Base-by-base conservation (phyloP, 139 green algal species). In the Volvox africanus region DNA sequence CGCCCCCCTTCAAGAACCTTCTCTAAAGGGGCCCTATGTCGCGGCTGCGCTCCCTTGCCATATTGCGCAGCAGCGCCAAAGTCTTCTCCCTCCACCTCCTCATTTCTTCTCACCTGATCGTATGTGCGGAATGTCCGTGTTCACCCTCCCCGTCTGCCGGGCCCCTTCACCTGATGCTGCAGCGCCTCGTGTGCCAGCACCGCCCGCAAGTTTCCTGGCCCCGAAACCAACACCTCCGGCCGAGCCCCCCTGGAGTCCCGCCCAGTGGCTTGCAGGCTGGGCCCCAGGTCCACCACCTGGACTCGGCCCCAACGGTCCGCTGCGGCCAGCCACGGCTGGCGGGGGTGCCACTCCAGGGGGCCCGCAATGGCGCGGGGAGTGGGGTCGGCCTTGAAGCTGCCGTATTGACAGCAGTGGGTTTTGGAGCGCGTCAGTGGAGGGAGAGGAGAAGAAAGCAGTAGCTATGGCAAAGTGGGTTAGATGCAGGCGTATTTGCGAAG, bases 161-260 rank as follows among this genome's bases (percentile, higher is more conserved):
- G 5, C 44, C 44, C 32, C 30, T 80, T 30, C 87, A 93, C 90
- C 88, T 92, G 78, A 24, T 71, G 69, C 78, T 94, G 89, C 89
- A 93, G 81, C 12, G 30, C 33, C 5, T 91, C 73, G n/a, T 95
- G 93, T 16, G 61, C 35, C 61, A 95, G 87, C 44, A 92, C 84
- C 12, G 71, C 77, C 30, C 78, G 67, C 14, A 89, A 24, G 0
- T 28, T 6, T 69, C 73, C 30, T 22, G 21, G 21, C 19, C 86
- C 86, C 21, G 73, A 73, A 50, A 2, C 19, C 71, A 83, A 32
- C 71, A 76, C n/a, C 44, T 83, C 85, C 14, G n/a, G n/a, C 71
- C 71, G 44, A 6, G 16, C 44, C 32, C 44, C 21, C 67, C 50
- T 55, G 14, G 50, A 22, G 26, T 24, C 50, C 50, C 21, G 65